Conservation (phyloP, 495 filamentous ascomycete species). For the Penicillium mononematosum region DNA sequence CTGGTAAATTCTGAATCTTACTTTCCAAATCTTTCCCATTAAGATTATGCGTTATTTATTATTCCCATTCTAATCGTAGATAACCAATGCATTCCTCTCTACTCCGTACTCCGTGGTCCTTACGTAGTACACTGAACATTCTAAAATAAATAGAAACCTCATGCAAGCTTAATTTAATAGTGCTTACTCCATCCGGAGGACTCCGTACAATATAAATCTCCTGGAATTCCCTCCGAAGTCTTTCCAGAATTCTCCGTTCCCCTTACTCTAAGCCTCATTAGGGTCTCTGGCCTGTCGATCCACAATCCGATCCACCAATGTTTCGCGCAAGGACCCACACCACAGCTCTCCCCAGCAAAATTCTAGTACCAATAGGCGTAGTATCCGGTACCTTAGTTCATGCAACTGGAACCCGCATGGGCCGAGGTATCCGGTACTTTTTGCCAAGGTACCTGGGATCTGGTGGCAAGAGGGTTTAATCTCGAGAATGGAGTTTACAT, state of each 20-base stretch:
- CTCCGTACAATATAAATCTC: background rate
- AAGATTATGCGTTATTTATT: no score
- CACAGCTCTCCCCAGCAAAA: constrained; percentile 17
- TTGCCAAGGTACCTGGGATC: background rate
- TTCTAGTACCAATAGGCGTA: constrained; percentile 11
- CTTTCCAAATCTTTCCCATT: no score
- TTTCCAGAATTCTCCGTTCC: constrained; percentile 1
- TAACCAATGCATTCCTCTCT: no score
- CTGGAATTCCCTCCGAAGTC: background rate
- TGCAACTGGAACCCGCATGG: background rate
- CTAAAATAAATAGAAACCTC: no score
- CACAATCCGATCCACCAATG: constrained; percentile 19
- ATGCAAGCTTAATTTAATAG: no score
- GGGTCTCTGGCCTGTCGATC: constrained; percentile 16
- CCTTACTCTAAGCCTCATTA: constrained; percentile 12
- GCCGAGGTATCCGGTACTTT: constrained; percentile 14
- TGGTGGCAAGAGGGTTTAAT: background rate
- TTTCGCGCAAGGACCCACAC: constrained; percentile 24
- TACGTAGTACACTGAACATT: no score
- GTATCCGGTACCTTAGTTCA: constrained; percentile 15
- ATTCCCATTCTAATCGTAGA: no score
- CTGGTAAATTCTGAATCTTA: no score
- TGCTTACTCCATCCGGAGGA: no score
- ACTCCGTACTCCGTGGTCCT: no score
- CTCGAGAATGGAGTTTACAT: background rate